A percentile compares a stretch with the other conserved stretches of the same genome.
Conservation (phyloP, 1,139 yeast genomes). For the Eremothecium sinecaudum region DNA sequence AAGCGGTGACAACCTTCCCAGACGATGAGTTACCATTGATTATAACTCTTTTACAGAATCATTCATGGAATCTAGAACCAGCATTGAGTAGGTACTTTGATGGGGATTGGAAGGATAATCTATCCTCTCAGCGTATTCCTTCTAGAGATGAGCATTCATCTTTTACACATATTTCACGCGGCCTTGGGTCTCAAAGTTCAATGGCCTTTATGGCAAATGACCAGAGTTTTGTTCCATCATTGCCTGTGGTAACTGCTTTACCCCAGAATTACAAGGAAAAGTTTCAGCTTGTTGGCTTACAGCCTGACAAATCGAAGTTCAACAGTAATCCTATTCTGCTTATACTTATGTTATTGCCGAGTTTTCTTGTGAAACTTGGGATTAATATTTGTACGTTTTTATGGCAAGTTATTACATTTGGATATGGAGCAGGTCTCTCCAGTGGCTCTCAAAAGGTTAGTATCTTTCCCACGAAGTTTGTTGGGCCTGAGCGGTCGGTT, state of each 20-base stretch:
- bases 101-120: conserved; percentile 28
- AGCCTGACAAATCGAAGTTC: conserved; percentile 7
- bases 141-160: conserved; percentile 7
- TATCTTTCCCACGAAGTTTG: conserved; percentile 18
- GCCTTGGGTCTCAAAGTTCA: conserved; percentile 3
- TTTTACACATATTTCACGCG: background rate
- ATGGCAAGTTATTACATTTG: conserved; percentile 20
- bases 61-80: conserved; percentile 34
- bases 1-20: conserved; percentile 32
- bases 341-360: conserved; percentile 24
- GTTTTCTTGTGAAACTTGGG: conserved; percentile 17
- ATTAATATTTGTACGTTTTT: conserved; percentile 16
- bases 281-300: conserved; percentile 22
- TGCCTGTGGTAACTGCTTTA: conserved; percentile 30
- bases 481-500: conserved; percentile 1
- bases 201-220: conserved; percentile 11
- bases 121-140: conserved; percentile 20
- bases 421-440: conserved; percentile 11
- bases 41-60: conserved; percentile 29
- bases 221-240: conserved; percentile 19
- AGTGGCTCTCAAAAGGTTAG: conserved; percentile 9
- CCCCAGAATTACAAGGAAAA: conserved; percentile 24
- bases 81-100: conserved; percentile 35
- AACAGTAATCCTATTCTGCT: conserved; percentile 15
- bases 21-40: conserved; percentile 31